These are phyloP conservation scores for Immersiporthe knoxdaviesiana DNA, from an alignment of 2,329 filamentous ascomycete species.

Conservation along the genomic window DNA sequence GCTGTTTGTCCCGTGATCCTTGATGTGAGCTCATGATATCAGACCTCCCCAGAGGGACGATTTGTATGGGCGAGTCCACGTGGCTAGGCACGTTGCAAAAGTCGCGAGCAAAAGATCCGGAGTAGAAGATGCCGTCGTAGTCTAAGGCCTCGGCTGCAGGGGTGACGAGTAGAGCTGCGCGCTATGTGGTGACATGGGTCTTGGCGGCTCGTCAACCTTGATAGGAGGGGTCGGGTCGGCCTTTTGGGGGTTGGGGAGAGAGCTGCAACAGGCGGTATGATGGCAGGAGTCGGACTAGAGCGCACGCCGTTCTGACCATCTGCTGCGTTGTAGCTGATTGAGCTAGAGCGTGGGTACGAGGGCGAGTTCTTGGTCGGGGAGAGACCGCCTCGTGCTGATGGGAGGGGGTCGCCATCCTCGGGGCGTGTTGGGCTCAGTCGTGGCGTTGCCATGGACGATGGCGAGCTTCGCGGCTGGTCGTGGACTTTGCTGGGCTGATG, in stretches of 20 bases:
- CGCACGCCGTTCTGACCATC: slow-evolving; percentile 33
- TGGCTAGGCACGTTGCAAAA: too few relatives aligned
- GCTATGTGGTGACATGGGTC: slow-evolving; percentile 23
- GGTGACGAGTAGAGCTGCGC: slow-evolving; percentile 16
- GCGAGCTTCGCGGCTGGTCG: slow-evolving; percentile 32
- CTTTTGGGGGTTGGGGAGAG: slow-evolving; percentile 61
- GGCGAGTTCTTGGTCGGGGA: slow-evolving; percentile 59
- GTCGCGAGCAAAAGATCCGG: neutral
- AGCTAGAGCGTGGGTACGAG: slow-evolving; percentile 37
- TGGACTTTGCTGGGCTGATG: slow-evolving; percentile 24
- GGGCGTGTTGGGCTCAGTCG: slow-evolving; percentile 32
- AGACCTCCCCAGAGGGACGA: neutral
- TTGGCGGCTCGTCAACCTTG: slow-evolving; percentile 49
- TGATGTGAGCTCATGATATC: neutral
- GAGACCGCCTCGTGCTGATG: slow-evolving; percentile 50
- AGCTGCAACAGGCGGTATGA: slow-evolving; percentile 61
- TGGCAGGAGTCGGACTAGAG: slow-evolving; percentile 43
- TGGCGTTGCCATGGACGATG: slow-evolving; percentile 31
- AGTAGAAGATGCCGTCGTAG: neutral
- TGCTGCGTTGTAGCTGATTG: slow-evolving; percentile 33
- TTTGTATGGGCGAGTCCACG: neutral
- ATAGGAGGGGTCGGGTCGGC: slow-evolving; percentile 64
- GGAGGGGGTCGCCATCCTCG: slow-evolving; percentile 43
- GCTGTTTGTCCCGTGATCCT: neutral
- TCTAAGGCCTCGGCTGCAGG: slow-evolving; percentile 4